Evolutionary conservation across 495 filamentous ascomycete genomes (phyloP).

Genomic region (Neurospora tetraspora): DNA sequence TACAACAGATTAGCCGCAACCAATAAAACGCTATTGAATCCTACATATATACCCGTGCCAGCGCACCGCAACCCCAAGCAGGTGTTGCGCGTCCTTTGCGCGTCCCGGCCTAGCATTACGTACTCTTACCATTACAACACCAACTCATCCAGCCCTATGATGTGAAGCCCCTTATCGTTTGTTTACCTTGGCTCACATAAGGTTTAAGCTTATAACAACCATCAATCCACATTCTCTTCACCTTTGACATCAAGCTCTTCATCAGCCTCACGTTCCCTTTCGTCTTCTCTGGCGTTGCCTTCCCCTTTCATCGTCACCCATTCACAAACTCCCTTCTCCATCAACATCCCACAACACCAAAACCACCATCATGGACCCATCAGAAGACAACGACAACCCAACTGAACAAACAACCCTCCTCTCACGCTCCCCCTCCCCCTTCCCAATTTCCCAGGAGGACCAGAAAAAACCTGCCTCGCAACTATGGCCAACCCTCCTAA

Average conservation of each 20-base stretch:
- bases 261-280: neutral
- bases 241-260: fast-evolving
- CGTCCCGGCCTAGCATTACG: neutral
- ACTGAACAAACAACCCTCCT: neutral
- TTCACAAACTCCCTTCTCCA: neutral
- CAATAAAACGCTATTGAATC: neutral
- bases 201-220: neutral
- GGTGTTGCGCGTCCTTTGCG: neutral
- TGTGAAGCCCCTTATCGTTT: neutral
- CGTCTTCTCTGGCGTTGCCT: too few species aligned
- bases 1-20: neutral
- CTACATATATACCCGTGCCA: neutral
- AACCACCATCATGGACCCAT: neutral
- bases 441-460: too few species aligned
- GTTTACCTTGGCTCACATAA: neutral
- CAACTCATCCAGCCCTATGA: neutral
- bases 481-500: conserved; percentile 4
- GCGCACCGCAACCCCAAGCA: neutral
- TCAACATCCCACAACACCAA: neutral
- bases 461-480: too few species aligned
- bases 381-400: neutral
- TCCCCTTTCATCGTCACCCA: neutral
- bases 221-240: neutral
- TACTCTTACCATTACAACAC: neutral
- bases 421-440: neutral